A percentile compares a stretch with the other conserved stretches of the same genome.
Conservation (phyloP, 2,329 filamentous ascomycete species). For the Lithohypha guttulata region DNA sequence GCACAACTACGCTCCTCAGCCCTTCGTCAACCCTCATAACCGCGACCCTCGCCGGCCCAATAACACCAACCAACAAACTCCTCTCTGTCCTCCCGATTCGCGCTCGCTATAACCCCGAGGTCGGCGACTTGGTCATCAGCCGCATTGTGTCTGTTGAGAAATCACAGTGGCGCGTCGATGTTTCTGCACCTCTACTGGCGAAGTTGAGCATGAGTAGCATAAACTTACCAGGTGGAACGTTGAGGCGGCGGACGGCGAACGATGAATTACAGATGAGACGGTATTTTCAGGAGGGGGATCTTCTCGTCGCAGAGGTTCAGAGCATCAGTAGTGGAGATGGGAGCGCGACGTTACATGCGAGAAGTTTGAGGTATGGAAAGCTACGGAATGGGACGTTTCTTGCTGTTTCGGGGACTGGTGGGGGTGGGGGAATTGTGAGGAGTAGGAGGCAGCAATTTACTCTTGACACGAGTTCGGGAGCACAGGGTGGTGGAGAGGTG, state of each 20-base stretch:
- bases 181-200: slow-evolving; percentile 77
- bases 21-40: slow-evolving; percentile 53
- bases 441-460: slow-evolving; percentile 82
- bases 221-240: slow-evolving; percentile 86
- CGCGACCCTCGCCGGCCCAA: slow-evolving; percentile 79
- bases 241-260: slow-evolving; percentile 82
- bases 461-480: slow-evolving; percentile 40
- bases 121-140: slow-evolving; percentile 89
- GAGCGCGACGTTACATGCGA: slow-evolving; percentile 76
- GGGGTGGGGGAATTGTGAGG: slow-evolving; percentile 66
- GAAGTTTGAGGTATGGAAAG: slow-evolving; percentile 88
- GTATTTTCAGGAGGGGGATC: slow-evolving; percentile 93
- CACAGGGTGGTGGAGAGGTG: slow-evolving; percentile 46
- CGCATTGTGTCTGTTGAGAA: slow-evolving; percentile 92
- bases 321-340: slow-evolving; percentile 68
- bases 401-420: slow-evolving; percentile 67
- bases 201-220: slow-evolving; percentile 77
- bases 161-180: slow-evolving; percentile 87
- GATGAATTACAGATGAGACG: slow-evolving; percentile 94
- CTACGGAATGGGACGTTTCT: slow-evolving; percentile 86
- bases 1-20: slow-evolving; percentile 47
- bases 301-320: slow-evolving; percentile 92
- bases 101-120: slow-evolving; percentile 88
- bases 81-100: slow-evolving; percentile 83
- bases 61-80: slow-evolving; percentile 92